Conservation (phyloP, 1,284 basidiomycete species). For the Trichosporon faecale region DNA sequence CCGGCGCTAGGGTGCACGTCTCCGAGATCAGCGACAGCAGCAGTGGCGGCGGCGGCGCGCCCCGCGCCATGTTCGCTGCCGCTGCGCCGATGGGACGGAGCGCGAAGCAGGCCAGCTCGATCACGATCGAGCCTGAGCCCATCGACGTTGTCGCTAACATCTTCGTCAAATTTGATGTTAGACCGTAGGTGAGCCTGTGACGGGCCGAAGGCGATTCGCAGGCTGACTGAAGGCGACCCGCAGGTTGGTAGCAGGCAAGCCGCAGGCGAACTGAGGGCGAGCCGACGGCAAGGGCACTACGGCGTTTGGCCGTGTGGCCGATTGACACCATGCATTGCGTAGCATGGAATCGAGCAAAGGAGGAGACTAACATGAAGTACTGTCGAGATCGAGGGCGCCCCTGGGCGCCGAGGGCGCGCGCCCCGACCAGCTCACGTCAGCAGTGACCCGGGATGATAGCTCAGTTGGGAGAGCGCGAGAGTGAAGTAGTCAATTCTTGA, state of each 20-base stretch:
- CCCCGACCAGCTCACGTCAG: not conserved
- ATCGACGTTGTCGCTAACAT: not conserved
- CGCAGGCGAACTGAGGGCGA: too few species aligned
- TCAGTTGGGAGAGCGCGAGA: conserved; percentile 5
- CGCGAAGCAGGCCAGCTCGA: not conserved
- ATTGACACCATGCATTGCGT: not conserved
- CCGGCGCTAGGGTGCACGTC: not conserved
- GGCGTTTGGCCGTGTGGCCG: too few species aligned
- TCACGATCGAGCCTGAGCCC: not conserved
- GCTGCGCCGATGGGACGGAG: not conserved
- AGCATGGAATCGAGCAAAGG: not conserved
- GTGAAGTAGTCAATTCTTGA: not conserved
- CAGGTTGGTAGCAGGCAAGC: too few species aligned
- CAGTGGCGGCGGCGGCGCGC: not conserved
- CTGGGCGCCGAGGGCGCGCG: not conserved
- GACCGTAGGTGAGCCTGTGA: too few species aligned
- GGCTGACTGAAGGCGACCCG: too few species aligned
- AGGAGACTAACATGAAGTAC: not conserved
- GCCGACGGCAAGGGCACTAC: too few species aligned
- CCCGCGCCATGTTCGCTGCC: not conserved
- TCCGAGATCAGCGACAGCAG: conserved; percentile 14
- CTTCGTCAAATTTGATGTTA: conserved; percentile 2
- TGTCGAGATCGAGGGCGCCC: not conserved
- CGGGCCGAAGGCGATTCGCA: too few species aligned
- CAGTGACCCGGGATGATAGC: not conserved